A percentile compares a stretch with the other conserved stretches of the same genome.
Conservation (phyloP, 768 basidiomycete species). For the Crassisporium funariophilum region DNA sequence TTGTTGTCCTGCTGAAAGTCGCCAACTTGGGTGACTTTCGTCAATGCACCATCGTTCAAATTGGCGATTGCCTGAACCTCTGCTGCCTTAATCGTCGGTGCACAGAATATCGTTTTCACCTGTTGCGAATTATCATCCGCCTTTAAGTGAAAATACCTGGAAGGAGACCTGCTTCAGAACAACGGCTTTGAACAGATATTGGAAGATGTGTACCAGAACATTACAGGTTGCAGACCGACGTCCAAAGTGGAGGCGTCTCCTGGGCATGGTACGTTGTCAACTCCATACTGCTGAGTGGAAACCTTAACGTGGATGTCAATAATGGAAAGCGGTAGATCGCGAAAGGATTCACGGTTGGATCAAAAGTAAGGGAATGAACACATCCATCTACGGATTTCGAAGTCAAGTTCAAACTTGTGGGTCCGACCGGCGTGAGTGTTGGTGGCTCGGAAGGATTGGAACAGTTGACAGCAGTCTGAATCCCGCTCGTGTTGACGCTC, state of each 20-base stretch:
- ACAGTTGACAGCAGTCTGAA: conserved; percentile 52
- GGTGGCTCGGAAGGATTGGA: conserved; percentile 34
- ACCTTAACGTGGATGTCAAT: conserved; percentile 22
- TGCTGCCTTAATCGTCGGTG: conserved; percentile 48
- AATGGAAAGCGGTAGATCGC: no score
- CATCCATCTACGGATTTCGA: conserved; percentile 57
- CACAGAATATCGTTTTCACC: conserved; percentile 58
- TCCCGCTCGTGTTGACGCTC: conserved; percentile 52
- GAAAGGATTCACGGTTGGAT: conserved; percentile 32
- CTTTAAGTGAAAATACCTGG: conserved; percentile 42
- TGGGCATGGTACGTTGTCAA: conserved; percentile 38
- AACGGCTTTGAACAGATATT: neutral
- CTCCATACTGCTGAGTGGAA: conserved; percentile 52
- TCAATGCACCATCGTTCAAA: conserved; percentile 45
- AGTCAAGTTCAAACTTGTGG: conserved; percentile 36
- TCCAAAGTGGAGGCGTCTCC: conserved; percentile 30
- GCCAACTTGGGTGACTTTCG: conserved; percentile 32
- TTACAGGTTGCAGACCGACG: conserved; percentile 51
- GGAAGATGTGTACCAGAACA: conserved; percentile 57
- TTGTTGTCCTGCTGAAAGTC: conserved; percentile 46
- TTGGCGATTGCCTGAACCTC: conserved; percentile 44
- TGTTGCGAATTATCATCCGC: conserved; percentile 33
- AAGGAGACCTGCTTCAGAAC: neutral
- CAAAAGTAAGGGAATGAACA: conserved; percentile 35
- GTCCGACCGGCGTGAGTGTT: conserved; percentile 16